phyloP scores from a whole-genome alignment of 2,329 filamentous ascomycete species.

The Pseudogymnoascus sp. region DNA sequence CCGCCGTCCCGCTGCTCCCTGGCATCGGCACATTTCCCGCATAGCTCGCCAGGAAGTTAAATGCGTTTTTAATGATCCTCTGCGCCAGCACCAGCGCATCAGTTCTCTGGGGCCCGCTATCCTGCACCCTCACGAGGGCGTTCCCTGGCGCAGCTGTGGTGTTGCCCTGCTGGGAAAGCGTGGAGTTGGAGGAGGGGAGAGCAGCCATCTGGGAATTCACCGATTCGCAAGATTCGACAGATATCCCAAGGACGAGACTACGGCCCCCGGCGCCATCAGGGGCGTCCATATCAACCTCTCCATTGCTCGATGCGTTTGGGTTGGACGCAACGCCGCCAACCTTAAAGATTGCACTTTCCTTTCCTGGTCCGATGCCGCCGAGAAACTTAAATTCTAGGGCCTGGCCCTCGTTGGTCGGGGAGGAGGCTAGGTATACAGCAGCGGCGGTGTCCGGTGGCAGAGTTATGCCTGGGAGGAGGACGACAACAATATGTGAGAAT shows the following conservation, averaged over 20 bases:
- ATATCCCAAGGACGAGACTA: conserved; percentile 69
- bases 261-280: conserved; percentile 18
- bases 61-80: conserved; percentile 91
- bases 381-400: conserved; percentile 67
- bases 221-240: conserved; percentile 65
- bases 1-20: conserved; percentile 48
- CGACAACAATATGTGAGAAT: conserved; percentile 80
- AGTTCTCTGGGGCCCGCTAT: conserved; percentile 32
- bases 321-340: conserved; percentile 36
- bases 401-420: conserved; percentile 31
- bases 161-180: conserved; percentile 18
- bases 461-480: conserved; percentile 69
- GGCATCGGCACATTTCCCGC: conserved; percentile 58
- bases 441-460: conserved; percentile 73
- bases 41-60: conserved; percentile 91
- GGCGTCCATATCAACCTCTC: conserved; percentile 27
- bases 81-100: conserved; percentile 78
- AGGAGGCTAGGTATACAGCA: conserved; percentile 74
- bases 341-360: conserved; percentile 88
- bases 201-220: conserved; percentile 62
- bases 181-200: conserved; percentile 38
- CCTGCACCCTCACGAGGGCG: conserved; percentile 13
- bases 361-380: conserved; percentile 80
- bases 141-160: conserved; percentile 19
- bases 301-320: conserved; percentile 34